Conservation (phyloP, 1,139 yeast species). For the Debaryomycetaceae sp. region DNA sequence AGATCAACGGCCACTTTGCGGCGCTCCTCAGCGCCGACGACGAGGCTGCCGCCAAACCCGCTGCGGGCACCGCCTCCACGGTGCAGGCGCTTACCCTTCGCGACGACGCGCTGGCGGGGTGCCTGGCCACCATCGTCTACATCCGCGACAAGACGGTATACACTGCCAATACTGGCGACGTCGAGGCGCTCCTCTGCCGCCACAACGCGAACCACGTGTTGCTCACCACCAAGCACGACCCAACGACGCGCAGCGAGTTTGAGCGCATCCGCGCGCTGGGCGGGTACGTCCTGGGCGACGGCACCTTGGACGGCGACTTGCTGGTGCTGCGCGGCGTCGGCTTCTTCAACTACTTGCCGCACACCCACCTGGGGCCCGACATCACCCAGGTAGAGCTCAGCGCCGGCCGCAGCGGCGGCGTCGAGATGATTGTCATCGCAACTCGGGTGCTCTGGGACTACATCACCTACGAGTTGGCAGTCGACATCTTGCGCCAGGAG, state of each 20-base stretch:
- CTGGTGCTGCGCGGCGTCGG: constrained; percentile 92
- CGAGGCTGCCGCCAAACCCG: constrained; percentile 9
- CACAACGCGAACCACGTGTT: constrained; percentile 75
- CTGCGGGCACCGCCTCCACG: constrained; percentile 12
- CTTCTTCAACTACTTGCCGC: constrained; percentile 80
- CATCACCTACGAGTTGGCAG: constrained; percentile 79
- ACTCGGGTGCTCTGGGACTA: constrained; percentile 83
- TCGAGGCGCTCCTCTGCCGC: constrained; percentile 74
- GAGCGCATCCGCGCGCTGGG: constrained; percentile 88
- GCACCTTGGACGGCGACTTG: constrained; percentile 77
- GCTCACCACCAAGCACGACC: constrained; percentile 79
- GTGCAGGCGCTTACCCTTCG: constrained; percentile 29
- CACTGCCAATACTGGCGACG: constrained; percentile 89
- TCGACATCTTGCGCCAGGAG: constrained; percentile 83
- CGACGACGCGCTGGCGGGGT: constrained; percentile 79
- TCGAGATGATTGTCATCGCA: constrained; percentile 83
- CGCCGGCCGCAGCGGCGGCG: constrained; percentile 13
- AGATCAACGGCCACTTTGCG: constrained; percentile 48
- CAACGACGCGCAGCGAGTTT: constrained; percentile 75
- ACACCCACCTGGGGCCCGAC: constrained; percentile 85
- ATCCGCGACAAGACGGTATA: constrained; percentile 66
- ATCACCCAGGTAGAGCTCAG: constrained; percentile 53
- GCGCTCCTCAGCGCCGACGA: constrained; percentile 28
- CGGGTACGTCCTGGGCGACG: constrained; percentile 83
- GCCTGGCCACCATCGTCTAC: constrained; percentile 78